A percentile compares a stretch with the other conserved stretches of the same genome.
These are phyloP conservation scores for bread wheat (Triticum aestivum) DNA, from an alignment of 176 grass and related monocot species.

Conservation along the genomic window DNA sequence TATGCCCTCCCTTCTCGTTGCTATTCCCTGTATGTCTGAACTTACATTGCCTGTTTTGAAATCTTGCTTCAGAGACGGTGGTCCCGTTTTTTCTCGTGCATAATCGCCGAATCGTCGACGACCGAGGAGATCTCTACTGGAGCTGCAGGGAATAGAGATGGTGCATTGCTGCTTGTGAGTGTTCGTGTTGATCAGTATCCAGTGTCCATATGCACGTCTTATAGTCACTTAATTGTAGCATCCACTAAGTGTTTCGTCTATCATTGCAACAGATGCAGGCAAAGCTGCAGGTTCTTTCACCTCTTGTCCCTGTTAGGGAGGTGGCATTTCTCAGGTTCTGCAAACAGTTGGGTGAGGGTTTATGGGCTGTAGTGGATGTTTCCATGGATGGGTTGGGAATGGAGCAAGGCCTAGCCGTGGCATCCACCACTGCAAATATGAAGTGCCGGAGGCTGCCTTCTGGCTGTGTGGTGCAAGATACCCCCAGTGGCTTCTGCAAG, in stretches of 20 bases:
- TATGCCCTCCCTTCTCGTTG: neutral
- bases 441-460: constrained; percentile 79
- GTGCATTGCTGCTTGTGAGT: constrained; percentile 93
- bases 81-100: constrained; percentile 73
- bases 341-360: constrained; percentile 64
- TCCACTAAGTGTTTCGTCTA: constrained; percentile 11
- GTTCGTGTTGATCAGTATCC: neutral
- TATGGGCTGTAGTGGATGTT: constrained; percentile 88
- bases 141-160: constrained; percentile 69
- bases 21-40: constrained; percentile 18
- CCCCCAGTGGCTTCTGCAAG: constrained; percentile 75
- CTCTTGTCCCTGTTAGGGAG: constrained; percentile 73
- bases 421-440: constrained; percentile 36
- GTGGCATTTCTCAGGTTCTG: constrained; percentile 81
- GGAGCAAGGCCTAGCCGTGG: constrained; percentile 38
- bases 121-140: constrained; percentile 67
- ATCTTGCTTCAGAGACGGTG: constrained; percentile 54
- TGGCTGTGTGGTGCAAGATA: constrained; percentile 81
- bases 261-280: constrained; percentile 73
- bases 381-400: constrained; percentile 66
- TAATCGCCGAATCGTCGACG: constrained; percentile 63
- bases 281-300: constrained; percentile 84
- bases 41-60: constrained; percentile 22
- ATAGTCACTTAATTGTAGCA: neutral
- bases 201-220: neutral